Conservation (phyloP, 1,139 yeast genomes). For the Suzukiozyma palmioleophila region DNA sequence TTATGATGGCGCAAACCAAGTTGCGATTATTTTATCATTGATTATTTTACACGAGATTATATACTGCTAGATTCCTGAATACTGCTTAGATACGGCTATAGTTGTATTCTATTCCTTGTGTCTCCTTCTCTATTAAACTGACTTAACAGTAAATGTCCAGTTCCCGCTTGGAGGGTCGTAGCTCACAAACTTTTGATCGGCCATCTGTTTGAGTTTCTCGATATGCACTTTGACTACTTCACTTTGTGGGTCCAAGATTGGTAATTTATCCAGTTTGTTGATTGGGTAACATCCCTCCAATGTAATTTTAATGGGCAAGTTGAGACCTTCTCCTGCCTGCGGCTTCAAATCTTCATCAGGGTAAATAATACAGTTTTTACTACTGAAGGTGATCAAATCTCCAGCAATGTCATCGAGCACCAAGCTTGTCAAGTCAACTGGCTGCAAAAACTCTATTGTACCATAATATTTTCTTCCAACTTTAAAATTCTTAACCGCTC, state of each 20-base stretch:
- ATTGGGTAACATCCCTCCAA: constrained; percentile 77
- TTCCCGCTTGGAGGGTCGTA: constrained; percentile 80
- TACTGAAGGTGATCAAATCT: constrained; percentile 55
- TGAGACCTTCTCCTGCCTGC: constrained; percentile 73
- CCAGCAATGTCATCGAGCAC: constrained; percentile 64
- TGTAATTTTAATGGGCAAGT: constrained; percentile 68
- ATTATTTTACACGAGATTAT: constrained; percentile 8
- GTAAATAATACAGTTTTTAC: constrained; percentile 64
- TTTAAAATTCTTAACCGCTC: constrained; percentile 58
- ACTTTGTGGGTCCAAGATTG: constrained; percentile 75
- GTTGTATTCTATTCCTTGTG: constrained; percentile 14
- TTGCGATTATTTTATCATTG: no score
- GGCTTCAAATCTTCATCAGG: constrained; percentile 64
- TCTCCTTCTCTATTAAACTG: constrained; percentile 18
- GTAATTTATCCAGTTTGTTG: constrained; percentile 65
- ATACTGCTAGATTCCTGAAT: constrained; percentile 9
- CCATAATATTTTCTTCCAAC: constrained; percentile 85
- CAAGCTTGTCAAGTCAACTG: constrained; percentile 76
- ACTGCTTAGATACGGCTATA: constrained; percentile 15
- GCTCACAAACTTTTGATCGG: constrained; percentile 60
- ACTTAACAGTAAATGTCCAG: constrained; percentile 65
- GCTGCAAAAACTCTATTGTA: constrained; percentile 64
- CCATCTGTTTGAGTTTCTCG: constrained; percentile 56
- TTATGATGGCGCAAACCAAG: no score
- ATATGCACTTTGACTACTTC: constrained; percentile 68